Evolutionary conservation across 345 rosid genomes (phyloP).

Genomic region (Gynandropsis gynandra): DNA sequence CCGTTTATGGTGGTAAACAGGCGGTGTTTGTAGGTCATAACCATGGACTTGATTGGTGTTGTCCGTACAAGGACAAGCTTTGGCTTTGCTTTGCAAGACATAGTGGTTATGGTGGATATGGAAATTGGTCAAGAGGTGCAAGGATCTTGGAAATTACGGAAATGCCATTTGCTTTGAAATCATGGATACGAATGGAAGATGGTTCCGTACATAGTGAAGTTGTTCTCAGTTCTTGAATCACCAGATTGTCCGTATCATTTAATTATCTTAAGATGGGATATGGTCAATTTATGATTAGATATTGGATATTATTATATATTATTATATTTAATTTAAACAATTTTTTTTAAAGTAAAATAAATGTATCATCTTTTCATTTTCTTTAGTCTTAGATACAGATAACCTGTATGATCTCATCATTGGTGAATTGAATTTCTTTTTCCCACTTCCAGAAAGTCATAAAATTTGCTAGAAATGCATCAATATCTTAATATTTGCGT

Average conservation of each 20-base stretch:
- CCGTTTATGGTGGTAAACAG: too few species aligned
- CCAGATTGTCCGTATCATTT: conserved; percentile 1
- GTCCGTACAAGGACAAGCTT: conserved; percentile 51
- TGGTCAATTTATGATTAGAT: conserved; percentile 12
- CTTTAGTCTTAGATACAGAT: conserved; percentile 28
- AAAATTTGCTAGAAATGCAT: conserved; percentile 4
- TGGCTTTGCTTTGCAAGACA: conserved; percentile 98
- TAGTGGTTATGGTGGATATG: conserved; percentile 81
- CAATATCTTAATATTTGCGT: too few species aligned
- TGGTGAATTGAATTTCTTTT: conserved; percentile 17
- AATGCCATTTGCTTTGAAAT: conserved; percentile 49
- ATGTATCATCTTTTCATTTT: conserved; percentile 15
- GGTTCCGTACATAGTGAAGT: conserved; percentile 53
- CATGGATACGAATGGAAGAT: conserved; percentile 96
- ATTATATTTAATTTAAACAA: neutral
- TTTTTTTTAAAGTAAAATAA: neutral
- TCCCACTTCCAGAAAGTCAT: conserved; percentile 1
- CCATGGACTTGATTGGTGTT: conserved; percentile 96
- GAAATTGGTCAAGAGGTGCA: conserved; percentile 79
- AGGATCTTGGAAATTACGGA: conserved; percentile 66
- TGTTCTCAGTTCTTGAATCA: conserved; percentile 18
- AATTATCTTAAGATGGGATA: neutral
- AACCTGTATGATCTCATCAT: conserved; percentile 27
- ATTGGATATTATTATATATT: conserved; percentile 17
- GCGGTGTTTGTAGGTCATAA: conserved; percentile 88